These are phyloP conservation scores for Apiospora malaysiana DNA, from an alignment of 2,329 filamentous ascomycete genomes.

Conservation along the genomic window DNA sequence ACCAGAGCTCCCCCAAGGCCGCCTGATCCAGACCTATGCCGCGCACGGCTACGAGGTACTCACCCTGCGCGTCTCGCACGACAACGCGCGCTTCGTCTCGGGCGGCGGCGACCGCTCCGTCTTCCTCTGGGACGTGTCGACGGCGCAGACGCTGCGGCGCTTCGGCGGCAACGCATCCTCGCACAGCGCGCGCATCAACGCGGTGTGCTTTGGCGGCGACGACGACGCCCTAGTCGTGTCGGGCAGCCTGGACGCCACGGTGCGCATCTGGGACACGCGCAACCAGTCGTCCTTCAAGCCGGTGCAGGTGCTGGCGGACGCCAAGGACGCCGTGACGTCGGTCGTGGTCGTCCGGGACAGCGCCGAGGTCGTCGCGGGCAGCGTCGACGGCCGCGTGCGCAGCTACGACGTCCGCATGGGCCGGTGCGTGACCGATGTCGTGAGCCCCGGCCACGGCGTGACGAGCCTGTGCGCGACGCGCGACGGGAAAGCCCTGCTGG, in stretches of 20 bases:
- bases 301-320: constrained; percentile 75
- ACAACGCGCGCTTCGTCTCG: constrained; percentile 88
- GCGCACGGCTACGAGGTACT: constrained; percentile 94
- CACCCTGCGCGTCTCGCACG: constrained; percentile 72
- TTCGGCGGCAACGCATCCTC: constrained; percentile 53
- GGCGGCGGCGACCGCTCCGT: constrained; percentile 88
- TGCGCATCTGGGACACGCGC: constrained; percentile 76
- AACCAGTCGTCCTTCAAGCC: constrained; percentile 58
- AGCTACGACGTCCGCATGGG: constrained; percentile 85
- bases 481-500: constrained; percentile 77
- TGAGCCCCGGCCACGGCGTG: constrained; percentile 64
- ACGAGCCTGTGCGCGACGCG: constrained; percentile 75
- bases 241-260: constrained; percentile 76
- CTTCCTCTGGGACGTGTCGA: constrained; percentile 93
- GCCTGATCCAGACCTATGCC: constrained; percentile 84
- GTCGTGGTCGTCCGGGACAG: constrained; percentile 54
- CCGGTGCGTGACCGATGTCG: constrained; percentile 70
- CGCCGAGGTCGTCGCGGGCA: constrained; percentile 71
- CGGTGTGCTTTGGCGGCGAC: constrained; percentile 76
- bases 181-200: constrained; percentile 27
- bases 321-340: constrained; percentile 69
- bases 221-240: constrained; percentile 75
- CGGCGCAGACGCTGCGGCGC: constrained; percentile 76
- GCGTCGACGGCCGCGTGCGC: constrained; percentile 83
- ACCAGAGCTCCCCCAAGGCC: constrained; percentile 50